Base-by-base conservation (phyloP, 2,329 filamentous ascomycete genomes). In the Neofusicoccum sp. region DNA sequence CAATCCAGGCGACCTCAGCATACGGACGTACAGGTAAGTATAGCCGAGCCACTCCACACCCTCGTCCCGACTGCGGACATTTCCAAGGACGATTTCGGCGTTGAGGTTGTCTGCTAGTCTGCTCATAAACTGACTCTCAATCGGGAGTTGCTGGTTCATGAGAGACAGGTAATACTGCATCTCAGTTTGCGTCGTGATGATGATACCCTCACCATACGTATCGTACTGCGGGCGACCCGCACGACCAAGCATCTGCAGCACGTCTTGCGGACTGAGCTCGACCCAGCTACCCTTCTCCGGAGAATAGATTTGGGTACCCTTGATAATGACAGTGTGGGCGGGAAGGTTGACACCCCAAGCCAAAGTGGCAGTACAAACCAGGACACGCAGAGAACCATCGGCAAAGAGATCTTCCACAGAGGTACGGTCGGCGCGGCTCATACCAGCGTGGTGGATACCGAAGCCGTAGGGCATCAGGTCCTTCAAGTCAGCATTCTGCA, bases 1-100 rank as follows among this genome's bases (percentile, higher is more conserved):
- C 11, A 99, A 79, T 0, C 91, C 93, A 36, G 95, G 95, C 2
- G 93, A 97, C 31, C 95, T 88, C 64, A 99, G 84, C 95, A 99
- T 99, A 53, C 95, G 90, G 59, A 99, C 91, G 71, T 96, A 99
- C 16, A 99, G 86, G 74, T 99, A 99, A 0, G 93, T 97, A 75
- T 99, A 99, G 11, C 95, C 93, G 34, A 99, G 85, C 95, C 95
- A 99, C 72, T 99, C 93, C n/a, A 99, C 95, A 67, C 90, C 95
- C 71, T 99, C 95, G 66, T 99, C 93, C 62, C 96, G 87, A 63
- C 83, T 93, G 60, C 93, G 87, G 28, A 99, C 86, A 69, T 96
- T 99, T 56, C 95, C 95, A 20, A 99, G 83, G 8, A 99, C 96
- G 69, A 99, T 84, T 72, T 99, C 95, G 2, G 95, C 95, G 68